phyloP scores from a whole-genome alignment of 306 rosid species.

The Clitoria ternatea region DNA sequence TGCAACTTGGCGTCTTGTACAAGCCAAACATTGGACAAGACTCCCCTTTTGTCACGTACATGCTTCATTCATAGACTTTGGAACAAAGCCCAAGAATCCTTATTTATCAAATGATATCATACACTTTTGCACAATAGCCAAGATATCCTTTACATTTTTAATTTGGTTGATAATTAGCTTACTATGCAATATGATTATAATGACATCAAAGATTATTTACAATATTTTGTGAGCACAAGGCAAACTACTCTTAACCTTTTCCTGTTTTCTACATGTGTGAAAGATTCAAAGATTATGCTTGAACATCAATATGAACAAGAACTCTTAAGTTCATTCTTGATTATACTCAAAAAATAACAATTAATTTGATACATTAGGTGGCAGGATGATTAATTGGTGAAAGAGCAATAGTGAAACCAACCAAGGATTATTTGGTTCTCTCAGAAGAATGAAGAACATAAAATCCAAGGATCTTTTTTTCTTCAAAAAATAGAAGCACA shows the following conservation, averaged over 20 bases:
- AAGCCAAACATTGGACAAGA: background rate
- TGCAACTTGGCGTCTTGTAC: background rate
- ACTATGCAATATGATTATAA: background rate
- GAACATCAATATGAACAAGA: conserved; percentile 13
- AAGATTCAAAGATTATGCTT: background rate
- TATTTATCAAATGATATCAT: background rate
- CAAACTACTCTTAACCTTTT: conserved; percentile 7
- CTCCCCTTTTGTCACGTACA: background rate
- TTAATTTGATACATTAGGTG: background rate
- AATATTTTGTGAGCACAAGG: background rate
- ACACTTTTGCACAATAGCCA: background rate
- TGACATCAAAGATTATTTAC: conserved; percentile 1
- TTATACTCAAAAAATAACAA: background rate
- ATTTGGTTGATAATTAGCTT: background rate
- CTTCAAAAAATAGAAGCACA: background rate
- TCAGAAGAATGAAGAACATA: conserved; percentile 19
- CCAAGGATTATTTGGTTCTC: background rate
- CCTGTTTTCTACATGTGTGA: background rate
- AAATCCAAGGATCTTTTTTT: background rate
- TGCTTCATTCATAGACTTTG: background rate
- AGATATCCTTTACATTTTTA: background rate
- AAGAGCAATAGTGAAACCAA: background rate
- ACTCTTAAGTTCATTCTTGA: background rate
- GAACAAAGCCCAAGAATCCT: background rate
- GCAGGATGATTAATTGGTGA: background rate